Evolutionary conservation across 768 basidiomycete species (phyloP), one percentile per base, ranked within the genome.

Genomic region (Termitomyces eurrhizus): DNA sequence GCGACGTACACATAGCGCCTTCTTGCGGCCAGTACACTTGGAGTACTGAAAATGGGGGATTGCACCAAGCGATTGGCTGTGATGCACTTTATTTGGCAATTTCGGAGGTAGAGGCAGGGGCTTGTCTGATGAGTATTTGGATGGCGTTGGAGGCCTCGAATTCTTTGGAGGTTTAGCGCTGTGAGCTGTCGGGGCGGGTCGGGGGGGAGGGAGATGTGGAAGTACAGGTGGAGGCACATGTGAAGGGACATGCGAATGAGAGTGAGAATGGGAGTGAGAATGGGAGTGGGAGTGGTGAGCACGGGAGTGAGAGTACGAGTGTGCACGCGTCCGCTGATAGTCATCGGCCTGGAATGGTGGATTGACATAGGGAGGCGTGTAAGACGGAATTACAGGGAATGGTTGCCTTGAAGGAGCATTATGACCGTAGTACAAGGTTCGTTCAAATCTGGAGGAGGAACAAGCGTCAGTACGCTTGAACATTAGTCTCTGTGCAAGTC

Each of bases 11-110:
- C 89, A 89, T 13, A 97, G 75, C 0, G 93, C 95, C 72, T 90
- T 95, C 73, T 86, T 85, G 60, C 76, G 77, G 8, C 92, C 90
- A 0, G 80, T 89, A 70, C 93, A 95, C 60, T 85, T 87, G 3
- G 91, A 92, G 68, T 90, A 91, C 63, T 85, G 83, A 72, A 89
- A 89, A 7, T 60, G 49, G 32, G 68, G 59, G 26, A 70, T 63
- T 73, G 67, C 36, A 57, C 57, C 46, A 12, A 44, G 24, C 16
- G 57, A 51, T 13, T 65, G 62, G 21, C 46, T 49, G 35, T 58
- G 58, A 11, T 58, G 62, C 9, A 57, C 42, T 50, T 63, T n/a
- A 35, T 48, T 49, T 11, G 50, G 45, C 26, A 46, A n/a, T 35
- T 61, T 61, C 1, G 56, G 46, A 14, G 44, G 36, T 13, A 36